A percentile compares a stretch with the other conserved stretches of the same genome.
These are phyloP conservation scores for Phlyctochytrium planicorne DNA, from an alignment of 192 early-diverging fungal genomes.

Conservation along the genomic window DNA sequence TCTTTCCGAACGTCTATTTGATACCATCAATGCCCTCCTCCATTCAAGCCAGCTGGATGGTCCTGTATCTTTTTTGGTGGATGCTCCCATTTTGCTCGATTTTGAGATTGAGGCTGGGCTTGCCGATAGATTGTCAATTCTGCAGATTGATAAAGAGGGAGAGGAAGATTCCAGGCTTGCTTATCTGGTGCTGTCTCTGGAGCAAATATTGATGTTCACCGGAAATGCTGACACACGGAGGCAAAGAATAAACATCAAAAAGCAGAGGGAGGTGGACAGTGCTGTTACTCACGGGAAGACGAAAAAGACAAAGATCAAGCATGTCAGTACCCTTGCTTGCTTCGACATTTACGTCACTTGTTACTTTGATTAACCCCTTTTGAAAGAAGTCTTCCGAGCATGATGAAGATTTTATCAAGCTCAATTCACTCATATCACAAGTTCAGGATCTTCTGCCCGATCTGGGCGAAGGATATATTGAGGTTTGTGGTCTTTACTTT, in stretches of 20 bases:
- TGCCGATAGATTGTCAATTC: constrained; percentile 48
- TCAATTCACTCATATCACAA: constrained; percentile 66
- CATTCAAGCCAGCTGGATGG: constrained; percentile 64
- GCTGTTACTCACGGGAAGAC: neutral
- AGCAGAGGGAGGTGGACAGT: constrained; percentile 5
- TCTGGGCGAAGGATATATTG: constrained; percentile 87
- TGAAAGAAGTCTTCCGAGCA: neutral
- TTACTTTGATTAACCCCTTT: too few species aligned
- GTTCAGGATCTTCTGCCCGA: constrained; percentile 87
- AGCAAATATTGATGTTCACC: constrained; percentile 61
- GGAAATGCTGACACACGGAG: constrained; percentile 53
- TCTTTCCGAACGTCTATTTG: too few species aligned
- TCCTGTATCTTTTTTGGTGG: constrained; percentile 57
- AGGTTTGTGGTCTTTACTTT: constrained; percentile 31
- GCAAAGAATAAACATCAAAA: constrained; percentile 38
- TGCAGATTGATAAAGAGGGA: constrained; percentile 28
- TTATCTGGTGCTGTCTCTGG: constrained; percentile 65
- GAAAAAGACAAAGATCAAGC: too few species aligned
- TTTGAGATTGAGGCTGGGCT: constrained; percentile 74
- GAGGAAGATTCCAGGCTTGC: constrained; percentile 59
- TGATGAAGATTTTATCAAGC: neutral
- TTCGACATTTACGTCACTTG: too few species aligned
- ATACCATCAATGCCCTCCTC: constrained; percentile 57
- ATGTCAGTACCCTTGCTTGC: too few species aligned
- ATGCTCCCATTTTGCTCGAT: constrained; percentile 84